Conservation (phyloP, 371 early-diverging fungal genomes). For the Mucor velutinosus region DNA sequence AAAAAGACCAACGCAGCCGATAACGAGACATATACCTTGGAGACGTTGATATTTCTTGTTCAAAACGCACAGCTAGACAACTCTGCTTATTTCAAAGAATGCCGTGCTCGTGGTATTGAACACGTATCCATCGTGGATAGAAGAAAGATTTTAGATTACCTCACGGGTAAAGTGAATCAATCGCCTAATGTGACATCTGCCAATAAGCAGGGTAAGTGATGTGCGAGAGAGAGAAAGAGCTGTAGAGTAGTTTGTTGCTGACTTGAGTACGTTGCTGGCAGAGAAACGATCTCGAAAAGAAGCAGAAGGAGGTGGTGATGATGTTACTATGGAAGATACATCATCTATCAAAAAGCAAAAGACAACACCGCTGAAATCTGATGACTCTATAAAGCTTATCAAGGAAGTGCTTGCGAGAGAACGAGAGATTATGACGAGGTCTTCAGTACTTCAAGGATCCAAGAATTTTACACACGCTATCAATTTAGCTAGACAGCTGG, state of each 20-base stretch:
- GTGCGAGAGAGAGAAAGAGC: too few species aligned
- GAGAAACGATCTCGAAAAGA: slow-evolving; percentile 35
- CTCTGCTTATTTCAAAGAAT: slow-evolving; percentile 72
- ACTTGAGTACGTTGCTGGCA: neutral
- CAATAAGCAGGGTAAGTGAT: slow-evolving; percentile 7
- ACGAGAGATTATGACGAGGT: slow-evolving; percentile 44
- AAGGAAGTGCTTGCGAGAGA: slow-evolving; percentile 46
- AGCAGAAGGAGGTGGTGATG: slow-evolving; percentile 10
- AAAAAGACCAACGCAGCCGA: slow-evolving; percentile 53
- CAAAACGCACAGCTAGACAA: slow-evolving; percentile 67
- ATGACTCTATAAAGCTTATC: slow-evolving; percentile 39
- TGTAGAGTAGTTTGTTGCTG: too few species aligned
- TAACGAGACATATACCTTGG: slow-evolving; percentile 71
- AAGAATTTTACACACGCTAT: slow-evolving; percentile 34
- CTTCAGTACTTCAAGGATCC: slow-evolving; percentile 47
- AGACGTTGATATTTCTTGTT: slow-evolving; percentile 72
- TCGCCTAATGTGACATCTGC: slow-evolving; percentile 41
- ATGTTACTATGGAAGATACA: slow-evolving; percentile 28
- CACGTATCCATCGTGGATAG: slow-evolving; percentile 77
- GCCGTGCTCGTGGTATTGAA: slow-evolving; percentile 61
- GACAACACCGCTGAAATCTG: slow-evolving; percentile 25
- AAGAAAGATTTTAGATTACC: slow-evolving; percentile 69
- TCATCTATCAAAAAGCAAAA: slow-evolving; percentile 37
- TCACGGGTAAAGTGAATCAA: slow-evolving; percentile 68
- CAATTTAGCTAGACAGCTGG: slow-evolving; percentile 21